A percentile compares a stretch with the other conserved stretches of the same genome.
Conservation (phyloP, 2,329 filamentous ascomycete genomes). For the Coleophoma cylindrospora region DNA sequence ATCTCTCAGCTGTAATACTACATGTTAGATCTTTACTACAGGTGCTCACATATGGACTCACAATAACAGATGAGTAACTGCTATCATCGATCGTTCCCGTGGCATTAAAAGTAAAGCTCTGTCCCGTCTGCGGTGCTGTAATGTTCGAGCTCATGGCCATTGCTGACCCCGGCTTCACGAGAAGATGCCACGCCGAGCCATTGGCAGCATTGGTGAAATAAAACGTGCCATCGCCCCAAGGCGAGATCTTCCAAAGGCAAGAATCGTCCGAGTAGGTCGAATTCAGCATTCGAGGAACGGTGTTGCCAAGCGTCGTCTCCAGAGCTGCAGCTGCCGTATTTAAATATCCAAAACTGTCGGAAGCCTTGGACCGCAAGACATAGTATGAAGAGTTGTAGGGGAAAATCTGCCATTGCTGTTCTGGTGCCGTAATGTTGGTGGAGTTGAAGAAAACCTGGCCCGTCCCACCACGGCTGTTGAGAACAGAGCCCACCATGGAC, state of each 20-base stretch:
- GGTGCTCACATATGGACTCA: background rate
- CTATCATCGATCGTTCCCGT: slow-evolving; percentile 4
- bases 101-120: slow-evolving; percentile 8
- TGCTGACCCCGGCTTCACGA: slow-evolving; percentile 3
- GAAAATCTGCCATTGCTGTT: slow-evolving; percentile 12
- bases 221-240: slow-evolving; percentile 15
- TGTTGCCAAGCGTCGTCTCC: slow-evolving; percentile 8
- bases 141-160: slow-evolving; percentile 13
- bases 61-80: slow-evolving; percentile 4
- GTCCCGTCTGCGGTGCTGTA: slow-evolving; percentile 4
- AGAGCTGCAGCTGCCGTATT: background rate
- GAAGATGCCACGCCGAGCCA: slow-evolving; percentile 9
- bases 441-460: slow-evolving; percentile 5
- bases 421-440: slow-evolving; percentile 4
- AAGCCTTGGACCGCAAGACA: slow-evolving; percentile 8
- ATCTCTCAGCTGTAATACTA: too few species aligned
- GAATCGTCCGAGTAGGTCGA: slow-evolving; percentile 4
- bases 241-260: slow-evolving; percentile 12
- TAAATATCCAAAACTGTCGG: slow-evolving; percentile 4
- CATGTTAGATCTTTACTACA: too few species aligned
- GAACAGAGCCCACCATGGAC: background rate
- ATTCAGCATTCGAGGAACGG: slow-evolving; percentile 7
- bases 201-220: slow-evolving; percentile 11
- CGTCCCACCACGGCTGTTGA: background rate
- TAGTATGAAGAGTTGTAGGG: slow-evolving; percentile 7